phyloP scores from a whole-genome alignment of 148 eudicot species.

The Fallopia convolvulus region DNA sequence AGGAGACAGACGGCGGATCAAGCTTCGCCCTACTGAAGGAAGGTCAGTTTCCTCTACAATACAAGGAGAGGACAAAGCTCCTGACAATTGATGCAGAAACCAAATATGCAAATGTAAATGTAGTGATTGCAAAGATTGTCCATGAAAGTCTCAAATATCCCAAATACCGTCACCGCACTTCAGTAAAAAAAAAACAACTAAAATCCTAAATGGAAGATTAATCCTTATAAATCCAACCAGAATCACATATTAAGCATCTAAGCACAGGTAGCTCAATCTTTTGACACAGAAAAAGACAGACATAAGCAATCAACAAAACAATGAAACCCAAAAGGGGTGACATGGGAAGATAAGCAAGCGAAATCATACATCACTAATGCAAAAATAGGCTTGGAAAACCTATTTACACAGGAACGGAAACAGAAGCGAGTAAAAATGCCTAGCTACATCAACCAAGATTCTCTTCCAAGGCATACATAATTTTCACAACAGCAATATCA shows the following conservation, averaged over 20 bases:
- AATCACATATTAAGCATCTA: not conserved
- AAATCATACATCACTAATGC: no score
- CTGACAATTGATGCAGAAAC: not conserved
- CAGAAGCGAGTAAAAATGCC: no score
- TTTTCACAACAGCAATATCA: no score
- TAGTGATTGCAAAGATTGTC: not conserved
- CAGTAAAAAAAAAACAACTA: not conserved
- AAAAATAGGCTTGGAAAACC: no score
- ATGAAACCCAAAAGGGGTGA: not conserved
- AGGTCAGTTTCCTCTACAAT: not conserved
- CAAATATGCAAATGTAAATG: not conserved
- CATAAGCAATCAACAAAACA: not conserved
- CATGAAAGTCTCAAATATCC: not conserved
- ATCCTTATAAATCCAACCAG: not conserved
- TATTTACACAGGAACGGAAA: no score
- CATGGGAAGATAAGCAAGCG: not conserved
- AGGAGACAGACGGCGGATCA: not conserved
- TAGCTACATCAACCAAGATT: no score
- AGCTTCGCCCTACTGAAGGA: not conserved
- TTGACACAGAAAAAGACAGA: not conserved
- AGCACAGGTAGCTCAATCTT: not conserved
- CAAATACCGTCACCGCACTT: not conserved
- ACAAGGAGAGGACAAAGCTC: not conserved
- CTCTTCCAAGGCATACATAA: no score
- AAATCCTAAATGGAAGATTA: not conserved